Percentiles rank a stretch among this genome's conserved stretches.
Evolutionary conservation across 805 yeast genomes (phyloP).

Genomic region (Lipomyces orientalis): DNA sequence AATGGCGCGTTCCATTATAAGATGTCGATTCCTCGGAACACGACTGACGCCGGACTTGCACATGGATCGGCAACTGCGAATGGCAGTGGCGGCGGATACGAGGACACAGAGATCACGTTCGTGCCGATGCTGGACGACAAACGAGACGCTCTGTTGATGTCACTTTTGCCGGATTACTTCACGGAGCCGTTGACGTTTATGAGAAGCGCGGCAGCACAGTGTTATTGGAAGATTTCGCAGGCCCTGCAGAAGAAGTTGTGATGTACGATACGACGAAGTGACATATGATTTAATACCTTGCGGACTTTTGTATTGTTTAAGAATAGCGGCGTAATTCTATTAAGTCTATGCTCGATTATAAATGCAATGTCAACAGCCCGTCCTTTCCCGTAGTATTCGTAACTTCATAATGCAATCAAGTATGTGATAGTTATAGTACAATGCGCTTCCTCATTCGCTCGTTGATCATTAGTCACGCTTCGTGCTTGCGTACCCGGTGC

Average conservation of each 20-base stretch:
- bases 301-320: background rate
- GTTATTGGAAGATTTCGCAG: conserved; percentile 41
- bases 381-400: background rate
- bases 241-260: conserved; percentile 37
- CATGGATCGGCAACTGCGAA: conserved; percentile 7
- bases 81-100: conserved; percentile 25
- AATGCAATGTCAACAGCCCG: conserved; percentile 6
- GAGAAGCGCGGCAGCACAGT: conserved; percentile 40
- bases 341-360: background rate
- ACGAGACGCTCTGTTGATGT: conserved; percentile 34
- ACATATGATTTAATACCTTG: background rate
- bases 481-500: conserved; percentile 6
- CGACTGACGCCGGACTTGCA: background rate
- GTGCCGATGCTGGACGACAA: conserved; percentile 39
- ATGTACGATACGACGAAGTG: background rate
- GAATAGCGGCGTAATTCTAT: background rate
- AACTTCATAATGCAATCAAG: background rate
- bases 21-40: conserved; percentile 28
- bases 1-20: conserved; percentile 42
- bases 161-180: conserved; percentile 40
- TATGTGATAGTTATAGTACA: background rate
- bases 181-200: conserved; percentile 41
- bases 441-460: background rate
- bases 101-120: conserved; percentile 37
- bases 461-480: conserved; percentile 24